These are phyloP conservation scores for Psilocybe azurescens DNA, from an alignment of 768 basidiomycete genomes.

Conservation along the genomic window DNA sequence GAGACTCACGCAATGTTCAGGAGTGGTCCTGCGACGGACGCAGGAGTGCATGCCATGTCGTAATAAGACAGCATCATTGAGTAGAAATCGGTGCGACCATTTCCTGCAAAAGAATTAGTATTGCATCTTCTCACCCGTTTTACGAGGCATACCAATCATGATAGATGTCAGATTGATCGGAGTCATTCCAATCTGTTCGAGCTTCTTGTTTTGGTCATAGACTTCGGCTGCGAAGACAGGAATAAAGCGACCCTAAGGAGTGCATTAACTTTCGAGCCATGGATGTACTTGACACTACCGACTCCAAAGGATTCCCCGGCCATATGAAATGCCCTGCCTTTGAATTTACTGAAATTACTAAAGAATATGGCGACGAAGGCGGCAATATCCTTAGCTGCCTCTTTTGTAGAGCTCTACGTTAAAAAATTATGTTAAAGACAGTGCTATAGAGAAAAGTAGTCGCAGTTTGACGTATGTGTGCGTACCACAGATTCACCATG, in stretches of 20 bases:
- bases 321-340: slow-evolving; percentile 69
- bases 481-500: slow-evolving; percentile 62
- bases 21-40: slow-evolving; percentile 48
- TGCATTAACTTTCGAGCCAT: no score
- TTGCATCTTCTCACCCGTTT: neutral
- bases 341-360: slow-evolving; percentile 73
- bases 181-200: slow-evolving; percentile 56
- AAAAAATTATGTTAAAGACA: neutral
- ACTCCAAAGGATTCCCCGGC: slow-evolving; percentile 76
- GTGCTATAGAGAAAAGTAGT: neutral
- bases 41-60: slow-evolving; percentile 61
- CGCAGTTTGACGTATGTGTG: neutral
- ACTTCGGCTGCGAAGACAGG: slow-evolving; percentile 81
- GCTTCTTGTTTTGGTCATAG: slow-evolving; percentile 69
- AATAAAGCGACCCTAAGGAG: slow-evolving; percentile 60
- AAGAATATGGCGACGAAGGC: slow-evolving; percentile 78
- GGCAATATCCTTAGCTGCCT: slow-evolving; percentile 73
- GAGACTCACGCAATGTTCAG: slow-evolving; percentile 44
- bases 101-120: slow-evolving; percentile 41
- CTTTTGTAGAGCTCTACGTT: slow-evolving; percentile 64
- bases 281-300: no score
- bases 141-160: slow-evolving; percentile 59
- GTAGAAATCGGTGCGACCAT: slow-evolving; percentile 63
- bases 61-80: slow-evolving; percentile 45
- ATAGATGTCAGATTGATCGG: slow-evolving; percentile 71